Percentiles rank a stretch among this genome's conserved stretches.
Conservation (phyloP, 495 filamentous ascomycete genomes). For the Aspergillus carlsbadensis region DNA sequence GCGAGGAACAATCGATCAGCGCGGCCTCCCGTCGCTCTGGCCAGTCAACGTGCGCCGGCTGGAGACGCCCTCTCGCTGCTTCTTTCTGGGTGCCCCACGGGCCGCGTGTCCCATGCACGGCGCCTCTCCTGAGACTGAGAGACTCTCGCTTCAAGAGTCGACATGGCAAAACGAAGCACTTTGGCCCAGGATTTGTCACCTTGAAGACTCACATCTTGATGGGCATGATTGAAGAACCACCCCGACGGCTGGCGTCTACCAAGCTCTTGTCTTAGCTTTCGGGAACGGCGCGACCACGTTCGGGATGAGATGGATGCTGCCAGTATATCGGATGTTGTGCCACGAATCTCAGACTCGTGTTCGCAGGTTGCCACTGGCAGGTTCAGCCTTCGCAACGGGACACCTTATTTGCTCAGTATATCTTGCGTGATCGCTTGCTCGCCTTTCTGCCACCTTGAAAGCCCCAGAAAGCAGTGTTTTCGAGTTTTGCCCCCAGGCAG, state of each 20-base stretch:
- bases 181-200: no score
- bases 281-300: background rate
- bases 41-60: conserved; percentile 14
- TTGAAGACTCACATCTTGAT: no score
- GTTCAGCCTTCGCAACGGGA: no score
- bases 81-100: conserved; percentile 21
- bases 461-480: conserved; percentile 5
- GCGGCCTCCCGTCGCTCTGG: conserved; percentile 16
- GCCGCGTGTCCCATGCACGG: conserved; percentile 26
- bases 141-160: background rate
- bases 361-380: no score
- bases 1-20: conserved; percentile 12
- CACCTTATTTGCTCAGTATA: no score
- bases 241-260: no score
- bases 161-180: background rate
- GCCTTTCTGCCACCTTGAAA: background rate
- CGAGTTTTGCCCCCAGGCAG: conserved; percentile 5
- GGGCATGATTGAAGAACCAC: no score
- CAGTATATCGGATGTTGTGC: no score
- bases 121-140: conserved; percentile 4
- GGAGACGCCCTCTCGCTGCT: background rate
- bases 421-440: background rate
- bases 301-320: no score
- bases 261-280: background rate
- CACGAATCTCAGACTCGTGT: no score